Percentiles rank a stretch among this genome's conserved stretches.
Evolutionary conservation across 2,329 filamentous ascomycete genomes (phyloP).

Genomic region (Trichoderma harzianum): DNA sequence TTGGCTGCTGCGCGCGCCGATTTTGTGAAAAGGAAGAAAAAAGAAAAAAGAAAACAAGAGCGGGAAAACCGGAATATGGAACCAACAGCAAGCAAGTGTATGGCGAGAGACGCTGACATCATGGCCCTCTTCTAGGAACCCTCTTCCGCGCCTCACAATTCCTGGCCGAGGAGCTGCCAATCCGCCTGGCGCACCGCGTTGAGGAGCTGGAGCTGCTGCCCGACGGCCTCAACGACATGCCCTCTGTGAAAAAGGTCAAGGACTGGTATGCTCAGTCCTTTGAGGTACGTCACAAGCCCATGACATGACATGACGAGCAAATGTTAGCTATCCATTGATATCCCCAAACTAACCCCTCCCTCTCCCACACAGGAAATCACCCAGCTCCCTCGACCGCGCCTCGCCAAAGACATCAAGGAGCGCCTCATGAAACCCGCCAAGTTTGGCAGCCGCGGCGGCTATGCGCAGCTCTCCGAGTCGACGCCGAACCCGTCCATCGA

Average conservation of each 20-base stretch:
- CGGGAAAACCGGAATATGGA: too few species aligned
- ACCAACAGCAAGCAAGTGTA: too few species aligned
- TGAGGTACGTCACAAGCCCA: slow-evolving; percentile 62
- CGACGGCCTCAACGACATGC: slow-evolving; percentile 96
- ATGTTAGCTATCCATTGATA: background rate
- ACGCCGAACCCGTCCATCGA: slow-evolving; percentile 88
- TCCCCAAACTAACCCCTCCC: too few species aligned
- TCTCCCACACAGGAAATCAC: slow-evolving; percentile 75
- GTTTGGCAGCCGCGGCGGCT: slow-evolving; percentile 52
- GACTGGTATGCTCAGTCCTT: slow-evolving; percentile 99
- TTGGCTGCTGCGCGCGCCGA: slow-evolving; percentile 58
- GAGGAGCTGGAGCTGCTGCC: slow-evolving; percentile 89
- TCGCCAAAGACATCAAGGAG: slow-evolving; percentile 72
- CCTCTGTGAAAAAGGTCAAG: slow-evolving; percentile 88
- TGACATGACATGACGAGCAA: background rate
- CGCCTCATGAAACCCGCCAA: slow-evolving; percentile 69
- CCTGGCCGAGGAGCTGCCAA: slow-evolving; percentile 95
- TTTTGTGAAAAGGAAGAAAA: background rate
- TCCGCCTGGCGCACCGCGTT: slow-evolving; percentile 91
- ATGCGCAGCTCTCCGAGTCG: slow-evolving; percentile 73
- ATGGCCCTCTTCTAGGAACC: slow-evolving; percentile 76
- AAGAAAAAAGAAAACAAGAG: background rate
- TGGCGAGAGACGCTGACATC: slow-evolving; percentile 32
- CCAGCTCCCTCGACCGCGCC: slow-evolving; percentile 70
- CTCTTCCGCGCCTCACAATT: slow-evolving; percentile 98